Base-by-base conservation (phyloP, 441 rosid genomes). In the Gossypium aridum region DNA sequence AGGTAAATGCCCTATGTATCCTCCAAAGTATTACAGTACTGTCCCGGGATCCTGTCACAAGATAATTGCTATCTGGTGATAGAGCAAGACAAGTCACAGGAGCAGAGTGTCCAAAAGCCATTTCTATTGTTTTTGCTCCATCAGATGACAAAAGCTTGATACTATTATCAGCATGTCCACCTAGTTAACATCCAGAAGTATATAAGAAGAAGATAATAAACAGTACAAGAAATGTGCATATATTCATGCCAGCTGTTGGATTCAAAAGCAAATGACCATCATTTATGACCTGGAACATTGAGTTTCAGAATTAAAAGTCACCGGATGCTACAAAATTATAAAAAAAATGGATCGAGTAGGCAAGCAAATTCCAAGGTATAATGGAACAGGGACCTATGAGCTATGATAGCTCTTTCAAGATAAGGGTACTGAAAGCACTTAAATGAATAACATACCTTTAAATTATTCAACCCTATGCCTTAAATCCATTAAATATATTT, bases 71-170 rank as follows among this genome's bases (percentile, higher is more conserved):
- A 76, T 96, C 98, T 63, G 90, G 85, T 45, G 98, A 94, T 72
- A 94, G 92, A 75, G 97, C 95, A 81, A 94, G 86, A 83, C 99
- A 96, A 79, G 99, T 96, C 79, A 94, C 98, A 26, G 98, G 94
- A 78, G 98, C 98, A 85, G 92, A 92, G 83, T 96, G 99, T 67
- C 92, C 98, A 73, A 77, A 68, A 34, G 99, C 99, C 34, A 89
- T 88, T 85, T 96, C 98, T 64, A 96, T 79, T 37, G 97, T 89
- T 86, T 88, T 93, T 75, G 98, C 99, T 71, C 92, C 96, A 77
- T 94, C 98, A 55, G 95, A 75, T 70, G 99, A 90, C 78, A 96
- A 66, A 43, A 96, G 78, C 87, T 92, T 96, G 86, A 94, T 84
- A 75, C 98, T 94, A 75, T 87, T 94, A 86, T 96, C 99, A 8